Evolutionary conservation across 306 rosid species (phyloP).

Genomic region (Vicia villosa): DNA sequence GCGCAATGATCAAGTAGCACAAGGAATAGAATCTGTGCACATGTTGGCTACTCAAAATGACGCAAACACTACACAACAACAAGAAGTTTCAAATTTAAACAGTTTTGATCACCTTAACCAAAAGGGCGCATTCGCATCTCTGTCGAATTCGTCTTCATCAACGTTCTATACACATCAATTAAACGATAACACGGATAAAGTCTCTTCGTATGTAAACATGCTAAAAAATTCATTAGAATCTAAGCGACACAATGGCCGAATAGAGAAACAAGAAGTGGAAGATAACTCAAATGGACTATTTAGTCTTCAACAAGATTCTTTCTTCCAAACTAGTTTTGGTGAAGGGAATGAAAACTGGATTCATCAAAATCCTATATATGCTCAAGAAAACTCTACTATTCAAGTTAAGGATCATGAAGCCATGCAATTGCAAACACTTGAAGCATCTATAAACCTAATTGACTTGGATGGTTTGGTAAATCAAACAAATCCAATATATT

Average conservation of each 20-base stretch:
- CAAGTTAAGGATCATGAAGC: constrained; percentile 50
- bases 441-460: constrained; percentile 47
- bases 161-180: constrained; percentile 55
- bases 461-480: constrained; percentile 65
- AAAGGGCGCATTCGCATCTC: constrained; percentile 63
- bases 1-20: constrained; percentile 59
- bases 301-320: constrained; percentile 44
- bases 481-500: constrained; percentile 53
- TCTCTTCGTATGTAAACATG: constrained; percentile 86
- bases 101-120: constrained; percentile 57
- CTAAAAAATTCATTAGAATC: constrained; percentile 80
- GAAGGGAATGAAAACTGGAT: constrained; percentile 54
- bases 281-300: constrained; percentile 48
- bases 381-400: constrained; percentile 45
- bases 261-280: constrained; percentile 54
- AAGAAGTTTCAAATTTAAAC: constrained; percentile 53
- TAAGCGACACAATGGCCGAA: constrained; percentile 55
- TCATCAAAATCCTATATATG: constrained; percentile 44
- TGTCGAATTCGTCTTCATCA: constrained; percentile 71
- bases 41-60: neutral
- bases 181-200: constrained; percentile 63
- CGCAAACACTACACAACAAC: constrained; percentile 38
- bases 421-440: constrained; percentile 51
- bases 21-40: no score
- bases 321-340: constrained; percentile 43